Evolutionary conservation across 768 basidiomycete genomes (phyloP).

Genomic region (Boletellus ananiceps): DNA sequence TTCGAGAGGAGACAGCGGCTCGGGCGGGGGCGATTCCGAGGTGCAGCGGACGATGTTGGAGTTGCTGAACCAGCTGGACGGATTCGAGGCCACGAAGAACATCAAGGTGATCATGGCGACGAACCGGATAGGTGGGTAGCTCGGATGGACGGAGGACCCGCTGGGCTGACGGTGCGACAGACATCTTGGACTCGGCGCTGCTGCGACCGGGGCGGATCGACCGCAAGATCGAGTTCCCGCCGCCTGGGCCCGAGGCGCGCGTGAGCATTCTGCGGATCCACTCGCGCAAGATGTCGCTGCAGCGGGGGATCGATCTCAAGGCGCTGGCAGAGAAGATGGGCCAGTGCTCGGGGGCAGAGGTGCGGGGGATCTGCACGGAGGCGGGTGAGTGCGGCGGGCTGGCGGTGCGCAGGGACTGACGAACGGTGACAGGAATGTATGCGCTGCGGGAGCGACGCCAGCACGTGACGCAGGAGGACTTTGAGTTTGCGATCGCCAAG

Average conservation of each 20-base stretch:
- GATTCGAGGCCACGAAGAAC: conserved; percentile 80
- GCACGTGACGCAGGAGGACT: conserved; percentile 98
- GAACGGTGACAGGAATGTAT: conserved; percentile 78
- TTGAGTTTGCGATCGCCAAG: conserved; percentile 98
- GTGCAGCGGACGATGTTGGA: conserved; percentile 91
- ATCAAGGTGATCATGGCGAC: conserved; percentile 96
- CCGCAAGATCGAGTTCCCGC: conserved; percentile 97
- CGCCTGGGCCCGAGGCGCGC: conserved; percentile 94
- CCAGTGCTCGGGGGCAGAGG: conserved; percentile 96
- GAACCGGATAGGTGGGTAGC: conserved; percentile 76
- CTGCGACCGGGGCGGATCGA: conserved; percentile 95
- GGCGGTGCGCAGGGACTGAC: background rate
- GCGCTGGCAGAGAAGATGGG: conserved; percentile 99
- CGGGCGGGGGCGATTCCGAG: conserved; percentile 81
- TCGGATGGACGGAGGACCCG: background rate
- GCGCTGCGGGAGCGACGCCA: conserved; percentile 92
- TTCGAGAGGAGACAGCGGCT: conserved; percentile 76
- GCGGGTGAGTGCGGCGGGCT: conserved; percentile 52
- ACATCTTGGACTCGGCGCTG: conserved; percentile 92
- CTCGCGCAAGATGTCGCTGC: conserved; percentile 98
- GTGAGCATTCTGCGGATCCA: conserved; percentile 97
- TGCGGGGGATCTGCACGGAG: conserved; percentile 95
- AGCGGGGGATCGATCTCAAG: conserved; percentile 95
- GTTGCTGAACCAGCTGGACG: conserved; percentile 82
- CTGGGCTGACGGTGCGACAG: conserved; percentile 35